Evolutionary conservation across 1,139 yeast genomes (phyloP), one percentile per base, ranked within the genome.

Genomic region (Suzukiozyma palmioleophila): DNA sequence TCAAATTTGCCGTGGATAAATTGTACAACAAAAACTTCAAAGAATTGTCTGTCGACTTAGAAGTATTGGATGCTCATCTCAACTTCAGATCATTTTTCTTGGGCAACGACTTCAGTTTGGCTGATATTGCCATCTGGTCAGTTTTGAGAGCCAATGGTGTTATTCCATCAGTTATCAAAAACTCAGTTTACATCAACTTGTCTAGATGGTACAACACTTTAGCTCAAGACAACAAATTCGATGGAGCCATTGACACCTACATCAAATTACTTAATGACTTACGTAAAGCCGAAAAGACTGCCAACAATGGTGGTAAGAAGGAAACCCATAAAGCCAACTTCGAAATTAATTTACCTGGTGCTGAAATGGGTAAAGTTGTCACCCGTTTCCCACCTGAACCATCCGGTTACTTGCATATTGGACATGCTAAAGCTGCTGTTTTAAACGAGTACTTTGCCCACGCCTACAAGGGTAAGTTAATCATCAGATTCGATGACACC

Each of bases 401-500:
- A 39, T 85, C 95, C 69, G 97, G 97, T 72, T 90, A 88, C 66
- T 76, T 92, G 62, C 77, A 92, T 83, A 69, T 69, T 67, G 97
- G 98, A 53, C 98, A 92, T 60, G 97, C 96, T 47, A 92, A 92
- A 68, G 97, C 97, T 41, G 97, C 97, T 40, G 74, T 92, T 46
- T 77, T 92, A 59, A 92, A 92, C 72, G 94, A 90, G 69, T 90
- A 88, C 69, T 90, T 90, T 69, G 97, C 98, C 40, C 84, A 86
- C 54, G 83, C 79, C 56, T 90, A 89, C 73, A 84, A 90, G 56
- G 97, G 98, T 61, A 90, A 90, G 66, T 77, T 90, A 60, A 88
- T 90, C 58, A 82, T 92, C 56, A 82, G 98, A 68, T 92, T 90
- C 60, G 98, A 92, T 62, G 97, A 92, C 62, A 92, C 98, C 46